phyloP scores from a whole-genome alignment of 257 asterid species.

The Nicotiana tabacum region DNA sequence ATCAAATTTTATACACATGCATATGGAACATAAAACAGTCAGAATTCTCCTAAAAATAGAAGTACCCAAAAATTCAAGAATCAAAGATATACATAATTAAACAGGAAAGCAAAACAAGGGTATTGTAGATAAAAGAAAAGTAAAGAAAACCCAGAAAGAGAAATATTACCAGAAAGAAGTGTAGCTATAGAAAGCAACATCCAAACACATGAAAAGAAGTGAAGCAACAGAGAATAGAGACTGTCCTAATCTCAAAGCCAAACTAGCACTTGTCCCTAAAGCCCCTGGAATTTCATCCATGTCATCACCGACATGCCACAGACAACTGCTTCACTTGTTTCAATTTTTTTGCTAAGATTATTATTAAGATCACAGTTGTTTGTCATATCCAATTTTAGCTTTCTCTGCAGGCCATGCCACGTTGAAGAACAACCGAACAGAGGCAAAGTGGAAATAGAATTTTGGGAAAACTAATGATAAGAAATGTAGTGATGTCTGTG shows the following conservation, averaged over 20 bases:
- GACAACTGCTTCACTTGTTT: background rate
- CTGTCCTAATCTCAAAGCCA: constrained; percentile 91
- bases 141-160: background rate
- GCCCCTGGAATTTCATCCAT: constrained; percentile 96
- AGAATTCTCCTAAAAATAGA: background rate
- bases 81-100: background rate
- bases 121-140: background rate
- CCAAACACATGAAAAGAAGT: constrained; percentile 89
- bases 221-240: constrained; percentile 82
- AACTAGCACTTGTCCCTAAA: constrained; percentile 85
- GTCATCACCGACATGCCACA: constrained; percentile 18
- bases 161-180: constrained; percentile 87
- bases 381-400: constrained; percentile 33
- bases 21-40: background rate
- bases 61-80: background rate
- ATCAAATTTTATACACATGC: background rate
- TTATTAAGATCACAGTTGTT: constrained; percentile 11
- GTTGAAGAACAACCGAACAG: constrained; percentile 1
- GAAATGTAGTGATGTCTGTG: background rate
- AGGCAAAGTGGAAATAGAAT: background rate
- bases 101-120: background rate
- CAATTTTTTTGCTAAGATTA: background rate
- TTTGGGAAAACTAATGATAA: background rate
- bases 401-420: constrained; percentile 5
- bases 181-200: constrained; percentile 82